These are phyloP conservation scores for Aspergillus puulaauensis DNA, from an alignment of 2,329 filamentous ascomycete species.

Conservation along the genomic window DNA sequence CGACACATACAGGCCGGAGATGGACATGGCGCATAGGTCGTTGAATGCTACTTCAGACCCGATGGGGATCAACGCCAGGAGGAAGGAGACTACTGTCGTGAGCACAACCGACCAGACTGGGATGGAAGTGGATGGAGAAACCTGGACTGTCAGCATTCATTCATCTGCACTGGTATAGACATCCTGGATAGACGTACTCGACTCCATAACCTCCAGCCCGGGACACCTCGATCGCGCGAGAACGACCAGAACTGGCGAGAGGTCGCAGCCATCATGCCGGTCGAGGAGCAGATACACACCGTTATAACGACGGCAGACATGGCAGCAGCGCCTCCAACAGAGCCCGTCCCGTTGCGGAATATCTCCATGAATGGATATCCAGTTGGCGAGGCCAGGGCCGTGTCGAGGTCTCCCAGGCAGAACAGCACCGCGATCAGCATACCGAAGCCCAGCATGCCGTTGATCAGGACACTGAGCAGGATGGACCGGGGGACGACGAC, in stretches of 20 bases:
- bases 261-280: conserved; percentile 44
- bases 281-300: conserved; percentile 30
- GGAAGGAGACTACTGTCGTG: conserved; percentile 26
- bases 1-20: conserved; percentile 31
- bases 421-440: conserved; percentile 42
- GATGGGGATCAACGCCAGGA: conserved; percentile 35
- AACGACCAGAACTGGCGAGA: conserved; percentile 41
- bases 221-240: conserved; percentile 26
- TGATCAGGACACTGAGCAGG: conserved; percentile 37
- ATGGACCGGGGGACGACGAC: conserved; percentile 38
- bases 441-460: conserved; percentile 38
- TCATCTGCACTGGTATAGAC: too few relatives aligned
- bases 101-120: conserved; percentile 26
- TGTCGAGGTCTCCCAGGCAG: conserved; percentile 35
- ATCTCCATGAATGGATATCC: conserved; percentile 40
- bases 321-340: conserved; percentile 24
- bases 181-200: background rate
- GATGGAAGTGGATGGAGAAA: conserved; percentile 25
- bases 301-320: conserved; percentile 29
- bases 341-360: conserved; percentile 33
- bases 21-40: conserved; percentile 34
- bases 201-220: conserved; percentile 26
- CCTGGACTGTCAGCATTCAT: conserved; percentile 6
- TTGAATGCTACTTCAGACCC: conserved; percentile 33
- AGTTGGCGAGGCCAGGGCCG: conserved; percentile 25